These are phyloP conservation scores for Eragrostis curvula DNA, from an alignment of 176 grass and related monocot species.

Conservation along the genomic window DNA sequence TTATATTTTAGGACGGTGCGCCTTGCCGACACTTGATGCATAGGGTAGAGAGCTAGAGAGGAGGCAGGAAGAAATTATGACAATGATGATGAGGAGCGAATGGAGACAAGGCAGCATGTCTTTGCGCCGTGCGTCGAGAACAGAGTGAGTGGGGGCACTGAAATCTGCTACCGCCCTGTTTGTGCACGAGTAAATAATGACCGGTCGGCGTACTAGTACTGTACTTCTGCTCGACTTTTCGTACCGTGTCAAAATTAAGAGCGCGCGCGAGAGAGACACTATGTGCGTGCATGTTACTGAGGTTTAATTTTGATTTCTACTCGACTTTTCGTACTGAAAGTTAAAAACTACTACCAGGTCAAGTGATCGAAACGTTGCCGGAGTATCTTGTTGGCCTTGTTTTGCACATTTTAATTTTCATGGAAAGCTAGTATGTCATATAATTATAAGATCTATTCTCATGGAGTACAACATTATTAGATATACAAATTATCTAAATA, in stretches of 20 bases:
- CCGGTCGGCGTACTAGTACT: background rate
- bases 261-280: background rate
- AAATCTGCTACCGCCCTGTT: slow-evolving; percentile 45
- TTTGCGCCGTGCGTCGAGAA: slow-evolving; percentile 41
- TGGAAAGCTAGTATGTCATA: too few species aligned
- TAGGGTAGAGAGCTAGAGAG: background rate
- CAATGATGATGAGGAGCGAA: slow-evolving; percentile 42
- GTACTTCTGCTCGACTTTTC: slow-evolving; percentile 9
- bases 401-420: too few species aligned
- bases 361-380: too few species aligned
- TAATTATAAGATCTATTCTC: too few species aligned
- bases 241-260: slow-evolving; percentile 26
- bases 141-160: slow-evolving; percentile 40
- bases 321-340: too few species aligned
- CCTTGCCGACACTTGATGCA: background rate
- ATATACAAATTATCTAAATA: too few species aligned
- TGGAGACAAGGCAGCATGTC: slow-evolving; percentile 46
- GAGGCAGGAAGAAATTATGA: slow-evolving; percentile 39
- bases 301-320: too few species aligned
- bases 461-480: too few species aligned
- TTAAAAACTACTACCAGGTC: too few species aligned
- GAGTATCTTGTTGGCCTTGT: too few species aligned
- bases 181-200: slow-evolving; percentile 44
- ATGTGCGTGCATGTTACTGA: too few species aligned
- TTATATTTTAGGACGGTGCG: too few species aligned